These are phyloP conservation scores for Colletotrichum sp. DNA, from an alignment of 2,329 filamentous ascomycete species.

Conservation along the genomic window DNA sequence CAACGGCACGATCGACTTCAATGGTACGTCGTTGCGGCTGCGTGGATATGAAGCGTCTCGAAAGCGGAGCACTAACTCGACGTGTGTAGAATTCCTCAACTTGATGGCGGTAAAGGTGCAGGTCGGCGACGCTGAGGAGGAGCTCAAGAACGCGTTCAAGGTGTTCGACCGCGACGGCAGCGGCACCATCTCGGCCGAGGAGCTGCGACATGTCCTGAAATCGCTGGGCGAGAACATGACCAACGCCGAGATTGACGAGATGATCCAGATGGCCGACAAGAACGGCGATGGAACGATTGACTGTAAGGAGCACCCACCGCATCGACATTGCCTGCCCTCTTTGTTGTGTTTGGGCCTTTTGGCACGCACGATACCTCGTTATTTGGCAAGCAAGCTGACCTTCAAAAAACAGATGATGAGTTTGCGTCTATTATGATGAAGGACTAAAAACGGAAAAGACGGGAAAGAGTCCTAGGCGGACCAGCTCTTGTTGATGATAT, in stretches of 20 bases:
- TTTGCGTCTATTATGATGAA: conserved; percentile 97
- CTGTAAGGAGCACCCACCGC: conserved; percentile 58
- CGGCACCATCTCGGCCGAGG: conserved; percentile 87
- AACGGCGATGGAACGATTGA: conserved; percentile 89
- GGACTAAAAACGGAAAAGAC: conserved; percentile 65
- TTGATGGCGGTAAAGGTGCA: conserved; percentile 98
- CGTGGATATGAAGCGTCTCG: background rate
- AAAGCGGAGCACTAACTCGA: background rate
- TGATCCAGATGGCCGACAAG: conserved; percentile 91
- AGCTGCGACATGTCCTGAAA: conserved; percentile 90
- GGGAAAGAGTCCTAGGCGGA: background rate
- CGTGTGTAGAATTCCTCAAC: conserved; percentile 75
- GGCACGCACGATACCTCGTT: background rate
- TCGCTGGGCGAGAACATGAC: conserved; percentile 91
- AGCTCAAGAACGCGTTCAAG: conserved; percentile 90
- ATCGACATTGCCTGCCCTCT: background rate
- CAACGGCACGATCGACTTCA: conserved; percentile 92
- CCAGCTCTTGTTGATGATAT: conserved; percentile 4
- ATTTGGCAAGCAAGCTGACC: background rate
- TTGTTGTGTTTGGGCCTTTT: background rate
- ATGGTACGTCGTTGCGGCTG: conserved; percentile 61
- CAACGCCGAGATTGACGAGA: conserved; percentile 90
- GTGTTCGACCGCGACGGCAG: conserved; percentile 92
- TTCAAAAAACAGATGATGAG: conserved; percentile 73
- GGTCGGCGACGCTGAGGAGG: conserved; percentile 89